phyloP scores from a whole-genome alignment of 2,329 filamentous ascomycete genomes.

The Xylaria sp. region DNA sequence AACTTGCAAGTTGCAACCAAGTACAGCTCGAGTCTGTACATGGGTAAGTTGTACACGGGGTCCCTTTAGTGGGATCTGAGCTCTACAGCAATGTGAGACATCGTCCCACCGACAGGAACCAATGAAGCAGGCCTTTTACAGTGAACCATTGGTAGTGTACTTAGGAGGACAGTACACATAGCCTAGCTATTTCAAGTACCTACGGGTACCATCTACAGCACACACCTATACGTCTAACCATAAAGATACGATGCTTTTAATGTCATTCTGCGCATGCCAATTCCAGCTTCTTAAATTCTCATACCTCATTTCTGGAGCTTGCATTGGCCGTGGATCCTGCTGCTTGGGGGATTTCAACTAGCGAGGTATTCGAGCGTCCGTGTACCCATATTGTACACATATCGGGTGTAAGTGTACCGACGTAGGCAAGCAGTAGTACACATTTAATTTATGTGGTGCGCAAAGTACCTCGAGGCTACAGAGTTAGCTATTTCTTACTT shows the following conservation, averaged over 20 bases:
- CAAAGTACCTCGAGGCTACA: neutral
- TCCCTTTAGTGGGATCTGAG: neutral
- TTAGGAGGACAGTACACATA: too few relatives aligned
- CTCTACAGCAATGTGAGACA: neutral
- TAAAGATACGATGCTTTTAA: neutral
- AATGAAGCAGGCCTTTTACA: neutral
- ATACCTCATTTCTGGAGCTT: neutral
- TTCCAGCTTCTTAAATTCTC: neutral
- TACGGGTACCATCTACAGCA: neutral
- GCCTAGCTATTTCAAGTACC: neutral
- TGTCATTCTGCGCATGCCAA: neutral
- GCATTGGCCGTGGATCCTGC: neutral
- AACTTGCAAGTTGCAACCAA: too few relatives aligned
- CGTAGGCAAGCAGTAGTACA: neutral
- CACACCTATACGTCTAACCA: neutral
- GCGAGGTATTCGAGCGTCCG: neutral
- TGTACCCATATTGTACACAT: neutral
- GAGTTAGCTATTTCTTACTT: neutral
- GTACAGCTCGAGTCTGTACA: too few relatives aligned
- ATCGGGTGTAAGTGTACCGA: neutral
- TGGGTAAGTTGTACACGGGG: too few relatives aligned
- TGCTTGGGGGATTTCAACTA: neutral
- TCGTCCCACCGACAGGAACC: neutral
- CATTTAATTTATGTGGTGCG: constrained; percentile 14
- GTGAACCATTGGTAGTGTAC: neutral